Evolutionary conservation across 2,329 filamentous ascomycete genomes (phyloP).

Genomic region (Paraphaeosphaeria sporulosa): DNA sequence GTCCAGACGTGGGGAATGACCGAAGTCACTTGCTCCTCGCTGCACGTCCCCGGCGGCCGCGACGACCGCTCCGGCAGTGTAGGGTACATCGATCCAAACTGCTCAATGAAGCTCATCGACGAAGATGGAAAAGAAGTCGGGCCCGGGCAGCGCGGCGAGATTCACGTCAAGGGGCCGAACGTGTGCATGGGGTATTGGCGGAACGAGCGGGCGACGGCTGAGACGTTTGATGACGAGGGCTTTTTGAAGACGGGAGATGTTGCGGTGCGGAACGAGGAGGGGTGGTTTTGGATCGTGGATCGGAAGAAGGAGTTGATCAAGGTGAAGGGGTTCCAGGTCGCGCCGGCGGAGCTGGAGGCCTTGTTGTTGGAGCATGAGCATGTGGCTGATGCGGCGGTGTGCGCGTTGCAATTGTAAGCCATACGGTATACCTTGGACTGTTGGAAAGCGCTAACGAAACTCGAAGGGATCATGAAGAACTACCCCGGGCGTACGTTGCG

Average conservation of each 20-base stretch:
- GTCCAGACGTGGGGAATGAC: constrained; percentile 53
- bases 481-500: constrained; percentile 44
- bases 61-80: constrained; percentile 46
- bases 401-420: constrained; percentile 21
- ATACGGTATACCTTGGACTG: background rate
- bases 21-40: constrained; percentile 47
- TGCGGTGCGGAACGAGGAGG: constrained; percentile 42
- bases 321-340: constrained; percentile 67
- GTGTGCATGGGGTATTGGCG: constrained; percentile 51
- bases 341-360: constrained; percentile 66
- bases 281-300: constrained; percentile 41
- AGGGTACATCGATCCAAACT: constrained; percentile 47
- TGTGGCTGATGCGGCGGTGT: constrained; percentile 69
- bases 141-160: constrained; percentile 45
- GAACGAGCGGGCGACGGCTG: constrained; percentile 47
- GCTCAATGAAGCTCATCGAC: constrained; percentile 49
- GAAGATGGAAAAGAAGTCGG: constrained; percentile 50
- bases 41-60: constrained; percentile 47
- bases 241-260: constrained; percentile 47
- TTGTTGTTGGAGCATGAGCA: constrained; percentile 61
- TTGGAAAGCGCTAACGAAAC: background rate
- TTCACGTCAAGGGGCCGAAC: constrained; percentile 49
- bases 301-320: constrained; percentile 63
- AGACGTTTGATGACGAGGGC: constrained; percentile 45
- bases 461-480: constrained; percentile 31